Evolutionary conservation across 2,329 filamentous ascomycete genomes (phyloP), one percentile per base, ranked within the genome.

Genomic region (Coleophoma crateriformis): DNA sequence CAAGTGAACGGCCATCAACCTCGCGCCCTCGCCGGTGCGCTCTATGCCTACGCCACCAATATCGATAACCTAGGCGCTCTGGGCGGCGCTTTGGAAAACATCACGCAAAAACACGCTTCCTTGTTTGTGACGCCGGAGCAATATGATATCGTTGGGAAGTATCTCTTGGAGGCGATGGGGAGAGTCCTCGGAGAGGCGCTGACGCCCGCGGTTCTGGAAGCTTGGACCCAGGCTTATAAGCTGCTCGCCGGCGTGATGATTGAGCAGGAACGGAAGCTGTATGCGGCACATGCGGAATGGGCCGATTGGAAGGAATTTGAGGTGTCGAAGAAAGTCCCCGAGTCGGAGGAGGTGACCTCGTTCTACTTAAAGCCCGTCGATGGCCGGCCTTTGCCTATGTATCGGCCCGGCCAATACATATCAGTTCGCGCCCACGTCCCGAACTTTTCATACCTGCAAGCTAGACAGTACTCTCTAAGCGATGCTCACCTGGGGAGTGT

Each of bases 81-180:
- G 4, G 65, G 65, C 12, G 73, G 77, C 33, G 71, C 70, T 33
- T 72, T 81, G 13, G 83, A 88, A 65, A 78, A 84, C 59, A 90
- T 92, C 56, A 84, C 83, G 50, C 81, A 90, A 61, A 90, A 90
- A 70, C 87, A 91, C 62, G 85, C 77, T 20, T 85, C 81, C 1
- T 74, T 91, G n/a, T 81, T 79, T 62, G 78, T 91, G 60, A 70
- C 73, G 55, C 75, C 87, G 0, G 84, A 82, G 19, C 82, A 90
- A 47, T 91, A 91, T 64, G 68, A 73, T 47, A 77, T 89, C 33
- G 87, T 91, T 2, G 87, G 84, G 39, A 75, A 79, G 54, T 76
- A 83, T 63, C 75, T 91, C 1, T 72, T 91, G 15, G 77, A 74
- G 45, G 84, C 87, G 2, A 85, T 91, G 68, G 78, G 76, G 12